Base-by-base conservation (phyloP, 306 rosid genomes). In the Phaseolus lunatus region DNA sequence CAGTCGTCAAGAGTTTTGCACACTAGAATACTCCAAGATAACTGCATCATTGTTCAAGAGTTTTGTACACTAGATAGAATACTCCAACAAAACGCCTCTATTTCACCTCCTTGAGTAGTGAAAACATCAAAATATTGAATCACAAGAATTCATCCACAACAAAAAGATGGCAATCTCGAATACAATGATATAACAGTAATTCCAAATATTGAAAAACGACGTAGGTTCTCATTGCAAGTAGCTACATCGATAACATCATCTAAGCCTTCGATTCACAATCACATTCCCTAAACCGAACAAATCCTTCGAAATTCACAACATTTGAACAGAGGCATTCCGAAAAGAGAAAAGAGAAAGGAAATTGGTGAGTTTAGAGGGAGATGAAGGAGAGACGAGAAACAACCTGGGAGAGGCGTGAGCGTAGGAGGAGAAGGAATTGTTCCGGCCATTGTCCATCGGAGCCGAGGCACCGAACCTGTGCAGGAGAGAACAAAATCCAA, bases 41-140 rank as follows among this genome's bases (percentile, higher is more conserved):
- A 37, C 31, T 37, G n/a, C n/a, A 37, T 37, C n/a, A 18, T 12
- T 65, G 12, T 16, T 50, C 49, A 64, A 64, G n/a, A 63, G 47
- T n/a, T n/a, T n/a, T n/a, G n/a, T n/a, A n/a, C n/a, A n/a, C n/a
- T n/a, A n/a, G n/a, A n/a, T n/a, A n/a, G n/a, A n/a, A n/a, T n/a
- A n/a, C n/a, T n/a, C 47, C 69, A 63, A 29, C 44, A 29, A 31
- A 62, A 16, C 5, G 2, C 23, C 3, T 31, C 67, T 62, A 62
- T 16, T 31, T 33, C 67, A 29, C 26, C 45, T 35, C 23, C 49
- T 35, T 64, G n/a, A 35, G 48, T 9, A 11, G 12, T 64, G 70
- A 64, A 64, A 64, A 35, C 70, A 37, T 64, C 27, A 37, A 64
- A 64, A 37, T 64, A 27, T 1, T 64, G 18, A 19, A 18, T 64